Evolutionary conservation across 2,329 filamentous ascomycete genomes (phyloP).

Genomic region (Calonectria montana): DNA sequence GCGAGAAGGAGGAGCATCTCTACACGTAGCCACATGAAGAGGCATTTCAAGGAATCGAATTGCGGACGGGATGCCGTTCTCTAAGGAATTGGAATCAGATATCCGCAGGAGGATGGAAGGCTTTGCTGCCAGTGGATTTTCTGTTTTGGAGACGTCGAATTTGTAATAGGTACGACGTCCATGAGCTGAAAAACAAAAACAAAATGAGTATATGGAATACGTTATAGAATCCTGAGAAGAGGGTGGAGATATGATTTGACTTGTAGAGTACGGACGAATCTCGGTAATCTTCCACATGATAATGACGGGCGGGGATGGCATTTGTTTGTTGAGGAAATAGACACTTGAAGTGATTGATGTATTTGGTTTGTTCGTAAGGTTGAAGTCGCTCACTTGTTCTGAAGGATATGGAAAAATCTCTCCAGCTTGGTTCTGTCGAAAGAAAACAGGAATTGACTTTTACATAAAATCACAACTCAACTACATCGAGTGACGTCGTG

Average conservation of each 20-base stretch:
- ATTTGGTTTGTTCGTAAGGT: neutral
- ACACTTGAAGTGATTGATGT: neutral
- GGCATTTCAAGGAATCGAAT: conserved; percentile 21
- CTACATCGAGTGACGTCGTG: too few relatives aligned
- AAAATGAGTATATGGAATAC: conserved; percentile 16
- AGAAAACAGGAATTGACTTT: too few relatives aligned
- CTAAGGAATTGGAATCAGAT: conserved; percentile 13
- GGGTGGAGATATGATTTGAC: conserved; percentile 9
- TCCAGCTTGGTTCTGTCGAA: too few relatives aligned
- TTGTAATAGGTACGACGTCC: conserved; percentile 16
- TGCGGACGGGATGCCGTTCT: conserved; percentile 3
- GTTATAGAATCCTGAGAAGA: conserved; percentile 8
- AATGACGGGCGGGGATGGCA: neutral
- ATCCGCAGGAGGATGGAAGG: conserved; percentile 16
- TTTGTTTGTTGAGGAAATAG: conserved; percentile 1
- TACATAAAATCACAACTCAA: too few relatives aligned
- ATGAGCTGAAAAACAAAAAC: conserved; percentile 15
- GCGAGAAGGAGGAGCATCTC: neutral
- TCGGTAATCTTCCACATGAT: conserved; percentile 22
- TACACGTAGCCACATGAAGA: neutral
- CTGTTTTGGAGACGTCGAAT: conserved; percentile 10
- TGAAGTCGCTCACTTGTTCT: too few relatives aligned
- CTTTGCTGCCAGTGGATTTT: conserved; percentile 12
- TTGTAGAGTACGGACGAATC: conserved; percentile 20
- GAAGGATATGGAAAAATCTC: too few relatives aligned